Evolutionary conservation across 495 filamentous ascomycete species (phyloP), one percentile per base, ranked within the genome.

Genomic region (Aspergillus conjunctus): DNA sequence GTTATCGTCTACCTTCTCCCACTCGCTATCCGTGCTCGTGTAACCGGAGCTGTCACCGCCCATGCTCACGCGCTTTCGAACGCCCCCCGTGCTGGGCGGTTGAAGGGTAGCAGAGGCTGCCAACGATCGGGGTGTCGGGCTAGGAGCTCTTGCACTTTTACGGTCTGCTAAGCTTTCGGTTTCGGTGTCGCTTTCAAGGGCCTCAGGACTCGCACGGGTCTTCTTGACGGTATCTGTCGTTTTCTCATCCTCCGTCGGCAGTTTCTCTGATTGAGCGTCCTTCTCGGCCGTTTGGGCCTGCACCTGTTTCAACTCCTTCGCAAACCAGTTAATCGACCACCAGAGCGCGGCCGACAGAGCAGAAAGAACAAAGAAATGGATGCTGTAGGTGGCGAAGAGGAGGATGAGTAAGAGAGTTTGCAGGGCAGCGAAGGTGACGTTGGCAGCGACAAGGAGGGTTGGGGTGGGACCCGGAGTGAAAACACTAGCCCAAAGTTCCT

Each of bases 291-390:
- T 84, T 55, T 79, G 79, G 20, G 73, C 77, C 66, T 90, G 87
- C 44, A 86, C 86, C 10, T 76, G 75, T 53, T 79, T 80, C 34
- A 98, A 78, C 79, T 98, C 94, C 21, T 72, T 71, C 43, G 92
- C 91, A 68, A 98, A 98, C 94, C 94, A 98, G 76, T 97, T 97
- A 74, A 98, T 96, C 20, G 87, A 84, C 73, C 82, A 89, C 94
- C 94, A 98, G 22, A 98, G 81, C 0, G 90, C 89, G 1, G 75
- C 92, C 41, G 85, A 90, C 9, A 98, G 77, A 50, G 85, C 69
- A 7, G 90, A 94, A 7, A 98, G 81, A 52, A 91, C 79, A 53
- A 91, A 64, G 66, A 98, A 98, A 78, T 98, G 94, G 30, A 93
- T 79, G 76, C 89, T 94, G 73, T 88, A 86, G 6, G 94, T 98